Evolutionary conservation across 1,139 yeast genomes (phyloP).

Genomic region (Yamadazyma atmosphaerica): DNA sequence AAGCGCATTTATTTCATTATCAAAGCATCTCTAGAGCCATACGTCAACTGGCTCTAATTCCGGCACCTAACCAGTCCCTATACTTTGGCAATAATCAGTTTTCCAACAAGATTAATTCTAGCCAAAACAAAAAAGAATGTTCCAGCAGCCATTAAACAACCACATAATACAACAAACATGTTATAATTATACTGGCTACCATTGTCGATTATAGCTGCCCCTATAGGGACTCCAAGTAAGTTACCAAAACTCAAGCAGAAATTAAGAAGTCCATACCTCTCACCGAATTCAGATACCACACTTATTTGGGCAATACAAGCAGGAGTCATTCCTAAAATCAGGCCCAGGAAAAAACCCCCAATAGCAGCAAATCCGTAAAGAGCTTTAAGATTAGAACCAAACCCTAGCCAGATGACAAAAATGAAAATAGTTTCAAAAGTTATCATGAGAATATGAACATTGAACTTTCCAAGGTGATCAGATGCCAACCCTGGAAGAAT

Average conservation of each 20-base stretch:
- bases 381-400: conserved; percentile 40
- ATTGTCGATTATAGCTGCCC: conserved; percentile 49
- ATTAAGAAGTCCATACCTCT: conserved; percentile 37
- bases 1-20: too few relatives aligned
- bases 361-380: conserved; percentile 47
- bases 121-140: conserved; percentile 21
- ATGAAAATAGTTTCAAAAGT: conserved; percentile 37
- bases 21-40: too few relatives aligned
- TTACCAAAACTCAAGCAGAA: conserved; percentile 38
- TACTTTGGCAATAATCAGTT: conserved; percentile 21
- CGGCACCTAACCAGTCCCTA: too few relatives aligned
- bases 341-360: conserved; percentile 48
- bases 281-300: conserved; percentile 30
- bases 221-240: conserved; percentile 48
- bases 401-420: conserved; percentile 54
- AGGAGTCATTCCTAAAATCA: conserved; percentile 32
- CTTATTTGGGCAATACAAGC: conserved; percentile 38
- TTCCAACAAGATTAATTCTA: conserved; percentile 23
- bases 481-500: conserved; percentile 58
- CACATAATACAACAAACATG: conserved; percentile 26
- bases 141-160: conserved; percentile 22
- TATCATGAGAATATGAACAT: conserved; percentile 46
- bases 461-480: conserved; percentile 54
- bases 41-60: too few relatives aligned
- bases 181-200: conserved; percentile 24